Base-by-base conservation (phyloP, 78 protist species). In the Isochrysis galbana region DNA sequence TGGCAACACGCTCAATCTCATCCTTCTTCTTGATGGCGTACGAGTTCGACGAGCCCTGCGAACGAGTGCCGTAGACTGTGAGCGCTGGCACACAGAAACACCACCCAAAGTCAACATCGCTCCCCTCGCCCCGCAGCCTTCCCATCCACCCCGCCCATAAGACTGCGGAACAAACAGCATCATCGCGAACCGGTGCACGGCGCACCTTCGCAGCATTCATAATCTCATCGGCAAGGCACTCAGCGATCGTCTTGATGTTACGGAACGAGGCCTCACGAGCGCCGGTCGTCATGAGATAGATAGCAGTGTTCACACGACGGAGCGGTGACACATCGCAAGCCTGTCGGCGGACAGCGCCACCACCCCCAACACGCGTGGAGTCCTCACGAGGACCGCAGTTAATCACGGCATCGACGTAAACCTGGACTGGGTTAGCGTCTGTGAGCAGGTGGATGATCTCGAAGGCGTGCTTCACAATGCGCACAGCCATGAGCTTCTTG, bases 271-370 rank as follows among this genome's bases (percentile, higher is more conserved):
- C 94, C 87, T 95, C 91, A 45, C 99, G 98, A 45, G 99, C 97
- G 61, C 94, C 94, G 42, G 90, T 83, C 42, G 91, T 69, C 80
- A 88, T 38, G 46, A 92, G 87, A 47, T 61, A 84, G 89, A 92
- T 82, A 22, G 94, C 47, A 41, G 42, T 55, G 98, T 99, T 98
- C 82, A 99, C 99, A 48, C 99, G 98, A 93, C 99, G 98, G 92
- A 99, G 97, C 80, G 99, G 99, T 7, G 99, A 98, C 83, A 99
- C 99, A 94, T 99, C 99, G 88, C 98, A 99, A 80, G 99, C 98
- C 96, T 99, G 99, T 38, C 99, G 96, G 25, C 99, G 97, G 91
- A 97, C 99, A 23, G 98, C 98, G 96, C 99, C 99, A 25, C 88
- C 94, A 11, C 47, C 83, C 77, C 99, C 99, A 77, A 99, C 95